Base-by-base conservation (phyloP, 225 moss, liverwort and hornwort species). In the Sphagnum contortum region DNA sequence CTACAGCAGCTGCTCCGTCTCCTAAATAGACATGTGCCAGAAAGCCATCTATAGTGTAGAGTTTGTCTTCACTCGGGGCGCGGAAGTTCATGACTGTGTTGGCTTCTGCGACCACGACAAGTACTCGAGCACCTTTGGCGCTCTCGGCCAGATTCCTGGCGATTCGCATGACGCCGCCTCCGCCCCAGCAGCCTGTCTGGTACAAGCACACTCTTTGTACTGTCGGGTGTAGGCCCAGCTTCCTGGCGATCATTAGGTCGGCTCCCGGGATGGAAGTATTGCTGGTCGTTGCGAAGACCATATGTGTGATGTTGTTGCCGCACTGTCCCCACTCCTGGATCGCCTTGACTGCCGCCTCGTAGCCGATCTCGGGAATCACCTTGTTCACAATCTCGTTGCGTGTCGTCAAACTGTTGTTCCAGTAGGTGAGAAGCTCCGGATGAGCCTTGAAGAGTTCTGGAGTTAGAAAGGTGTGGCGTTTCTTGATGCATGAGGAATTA, bases 71-170 rank as follows among this genome's bases (percentile, higher is more conserved):
- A 6, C 47, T 65, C 0, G 87, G 87, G 45, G 79, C 76, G 3
- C 87, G 75, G 71, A 87, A 87, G 49, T 79, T 82, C 82, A 82
- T 68, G 55, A 82, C 51, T 5, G 81, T 84, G 4, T 70, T 71
- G 12, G 81, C 81, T 57, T 87, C 87, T 11, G 59, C 68, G 1
- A 74, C 74, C 48, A 79, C 57, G 68, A 87, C 60, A 9, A 87
- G 53, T 6, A 84, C 81, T 12, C 87, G 81, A 50, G 78, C 76
- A 9, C 70, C 69, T 4, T 12, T 72, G 3, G 74, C 68, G 66
- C 81, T 83, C 59, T 81, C 78, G 2, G 83, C 87, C 3, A 84
- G 47, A 10, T 79, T 50, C 45, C 79, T 77, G 2, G 76, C 87
- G 8, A 84, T 62, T 12, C 87, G 87, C 0, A 87, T 61, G 57